Conservation (phyloP, 83 land plant genomes). For the Thuja plicata region DNA sequence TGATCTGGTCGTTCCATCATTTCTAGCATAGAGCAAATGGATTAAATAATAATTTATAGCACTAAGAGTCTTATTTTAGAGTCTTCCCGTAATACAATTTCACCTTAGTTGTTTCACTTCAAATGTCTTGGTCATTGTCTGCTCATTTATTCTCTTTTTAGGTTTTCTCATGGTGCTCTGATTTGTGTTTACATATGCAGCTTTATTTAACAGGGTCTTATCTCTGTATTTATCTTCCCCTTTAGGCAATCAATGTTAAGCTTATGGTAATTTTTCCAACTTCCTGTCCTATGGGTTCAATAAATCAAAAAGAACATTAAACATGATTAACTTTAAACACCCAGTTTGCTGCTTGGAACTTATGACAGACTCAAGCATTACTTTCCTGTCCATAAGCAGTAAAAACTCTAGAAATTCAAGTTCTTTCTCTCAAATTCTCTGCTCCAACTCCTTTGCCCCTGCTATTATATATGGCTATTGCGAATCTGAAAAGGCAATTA, state of each 20-base stretch:
- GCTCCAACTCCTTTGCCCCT: background rate
- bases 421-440: background rate
- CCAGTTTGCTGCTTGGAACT: background rate
- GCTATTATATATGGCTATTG: background rate
- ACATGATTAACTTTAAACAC: background rate
- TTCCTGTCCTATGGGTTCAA: background rate
- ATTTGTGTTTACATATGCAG: background rate
- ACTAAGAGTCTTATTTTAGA: background rate
- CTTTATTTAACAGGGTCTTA: background rate
- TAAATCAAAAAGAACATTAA: background rate
- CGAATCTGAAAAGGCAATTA: slow-evolving; percentile 15
- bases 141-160: background rate
- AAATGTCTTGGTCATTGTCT: background rate
- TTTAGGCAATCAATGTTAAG: background rate
- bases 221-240: background rate
- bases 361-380: background rate
- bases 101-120: background rate
- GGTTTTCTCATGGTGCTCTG: background rate
- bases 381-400: background rate
- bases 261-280: slow-evolving; percentile 7
- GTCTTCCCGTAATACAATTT: background rate
- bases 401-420: background rate
- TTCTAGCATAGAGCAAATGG: background rate
- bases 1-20: background rate
- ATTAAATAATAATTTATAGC: background rate